Conservation (phyloP, 306 rosid genomes). For the Vigna trinervia region DNA sequence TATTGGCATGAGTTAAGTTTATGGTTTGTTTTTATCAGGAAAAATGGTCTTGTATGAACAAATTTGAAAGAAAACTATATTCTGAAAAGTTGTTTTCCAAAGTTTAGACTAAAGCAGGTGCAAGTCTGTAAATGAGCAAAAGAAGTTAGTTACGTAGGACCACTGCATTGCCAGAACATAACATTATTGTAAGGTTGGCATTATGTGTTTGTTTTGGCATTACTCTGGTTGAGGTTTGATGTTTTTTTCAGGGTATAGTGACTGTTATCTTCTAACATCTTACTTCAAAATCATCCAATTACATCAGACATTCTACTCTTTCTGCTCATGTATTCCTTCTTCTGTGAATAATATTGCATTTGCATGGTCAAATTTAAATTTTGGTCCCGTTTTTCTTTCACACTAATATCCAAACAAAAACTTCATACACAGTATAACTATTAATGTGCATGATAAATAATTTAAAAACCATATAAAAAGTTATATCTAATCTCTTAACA, state of each 20-base stretch:
- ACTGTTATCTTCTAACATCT: slow-evolving; percentile 27
- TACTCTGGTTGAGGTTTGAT: slow-evolving; percentile 32
- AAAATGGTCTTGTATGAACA: background rate
- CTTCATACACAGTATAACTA: background rate
- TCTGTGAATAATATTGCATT: background rate
- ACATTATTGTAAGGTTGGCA: slow-evolving; percentile 31
- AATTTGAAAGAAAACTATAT: background rate
- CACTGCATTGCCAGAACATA: slow-evolving; percentile 14
- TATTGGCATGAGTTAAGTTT: too few species aligned
- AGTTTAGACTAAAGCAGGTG: background rate
- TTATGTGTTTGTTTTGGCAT: slow-evolving; percentile 42
- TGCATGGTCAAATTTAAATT: background rate
- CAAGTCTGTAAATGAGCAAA: slow-evolving; percentile 9
- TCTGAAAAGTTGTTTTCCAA: background rate
- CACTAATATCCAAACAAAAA: too few species aligned
- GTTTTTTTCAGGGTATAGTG: slow-evolving; percentile 13
- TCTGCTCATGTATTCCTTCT: background rate
- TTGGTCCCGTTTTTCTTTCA: background rate
- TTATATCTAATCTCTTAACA: too few species aligned
- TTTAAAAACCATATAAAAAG: too few species aligned
- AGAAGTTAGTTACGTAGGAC: slow-evolving; percentile 24
- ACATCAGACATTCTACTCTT: background rate
- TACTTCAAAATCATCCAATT: background rate
- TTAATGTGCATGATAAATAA: too few species aligned
- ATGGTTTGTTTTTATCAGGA: background rate